Percentiles rank a stretch among this genome's conserved stretches.
These are phyloP conservation scores for Amanita brunnescens DNA, from an alignment of 768 basidiomycete species.

Conservation along the genomic window DNA sequence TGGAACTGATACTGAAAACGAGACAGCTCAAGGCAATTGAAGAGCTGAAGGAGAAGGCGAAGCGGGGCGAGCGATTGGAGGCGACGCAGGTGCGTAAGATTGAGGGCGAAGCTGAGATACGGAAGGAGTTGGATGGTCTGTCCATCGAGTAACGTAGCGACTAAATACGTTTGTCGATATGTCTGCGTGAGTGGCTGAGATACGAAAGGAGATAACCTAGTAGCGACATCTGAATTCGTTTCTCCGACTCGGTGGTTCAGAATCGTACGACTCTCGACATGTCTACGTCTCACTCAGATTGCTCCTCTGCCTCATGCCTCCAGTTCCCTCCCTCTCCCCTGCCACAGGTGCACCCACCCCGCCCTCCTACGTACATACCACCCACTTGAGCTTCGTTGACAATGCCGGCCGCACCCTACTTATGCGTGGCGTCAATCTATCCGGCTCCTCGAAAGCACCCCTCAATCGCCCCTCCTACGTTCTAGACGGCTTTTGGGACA, in stretches of 20 bases:
- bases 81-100: slow-evolving; percentile 97
- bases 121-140: slow-evolving; percentile 58
- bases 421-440: slow-evolving; percentile 91
- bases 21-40: slow-evolving; percentile 94
- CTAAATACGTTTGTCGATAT: no score
- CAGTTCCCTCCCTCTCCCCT: slow-evolving; percentile 3
- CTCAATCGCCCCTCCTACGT: slow-evolving; percentile 56
- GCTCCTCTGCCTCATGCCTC: slow-evolving; percentile 2
- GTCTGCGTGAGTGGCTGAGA: no score
- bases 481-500: slow-evolving; percentile 75
- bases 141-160: not conserved
- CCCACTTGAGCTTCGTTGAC: slow-evolving; percentile 65
- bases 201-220: no score
- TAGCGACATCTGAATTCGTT: no score
- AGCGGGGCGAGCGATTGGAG: slow-evolving; percentile 86
- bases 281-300: not conserved
- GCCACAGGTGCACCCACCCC: slow-evolving; percentile 27
- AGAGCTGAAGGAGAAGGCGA: slow-evolving; percentile 89
- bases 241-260: not conserved
- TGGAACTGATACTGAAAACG: not conserved
- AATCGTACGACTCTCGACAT: slow-evolving; percentile 6
- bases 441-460: slow-evolving; percentile 84
- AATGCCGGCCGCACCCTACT: slow-evolving; percentile 66
- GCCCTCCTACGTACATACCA: slow-evolving; percentile 54
- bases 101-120: slow-evolving; percentile 79